These are phyloP conservation scores for Fusarium sp. DNA, from an alignment of 2,329 filamentous ascomycete species.

Conservation along the genomic window DNA sequence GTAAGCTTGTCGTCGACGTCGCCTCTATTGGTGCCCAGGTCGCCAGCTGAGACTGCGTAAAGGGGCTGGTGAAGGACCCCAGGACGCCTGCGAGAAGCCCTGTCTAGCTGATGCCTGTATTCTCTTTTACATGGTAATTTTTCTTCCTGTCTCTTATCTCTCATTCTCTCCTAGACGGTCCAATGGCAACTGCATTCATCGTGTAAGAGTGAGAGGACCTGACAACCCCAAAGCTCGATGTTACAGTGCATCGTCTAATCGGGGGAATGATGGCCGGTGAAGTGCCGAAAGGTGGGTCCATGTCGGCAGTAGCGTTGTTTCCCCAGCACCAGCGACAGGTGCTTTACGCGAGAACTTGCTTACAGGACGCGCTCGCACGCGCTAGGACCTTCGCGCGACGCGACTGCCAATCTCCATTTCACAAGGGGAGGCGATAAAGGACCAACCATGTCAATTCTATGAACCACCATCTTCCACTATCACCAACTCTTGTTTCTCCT, in stretches of 20 bases:
- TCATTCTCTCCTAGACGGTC: not conserved
- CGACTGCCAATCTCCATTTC: conserved; percentile 20
- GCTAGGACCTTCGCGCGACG: conserved; percentile 26
- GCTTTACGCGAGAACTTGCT: conserved; percentile 38
- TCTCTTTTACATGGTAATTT: no score
- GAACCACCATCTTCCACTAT: conserved; percentile 6
- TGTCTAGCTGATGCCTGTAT: no score
- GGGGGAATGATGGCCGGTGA: not conserved
- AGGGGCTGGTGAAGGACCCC: no score
- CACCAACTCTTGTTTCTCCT: conserved; percentile 8
- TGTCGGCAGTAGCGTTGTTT: conserved; percentile 18
- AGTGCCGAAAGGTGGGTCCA: not conserved
- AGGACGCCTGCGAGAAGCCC: no score
- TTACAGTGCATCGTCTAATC: not conserved
- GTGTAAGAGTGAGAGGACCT: no score
- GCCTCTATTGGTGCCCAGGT: no score
- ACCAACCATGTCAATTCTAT: conserved; percentile 1
- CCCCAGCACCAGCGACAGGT: conserved; percentile 12
- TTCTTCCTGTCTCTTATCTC: no score
- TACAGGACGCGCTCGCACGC: conserved; percentile 32
- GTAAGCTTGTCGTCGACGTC: no score
- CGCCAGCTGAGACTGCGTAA: no score
- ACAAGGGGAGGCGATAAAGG: not conserved
- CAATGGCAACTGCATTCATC: not conserved
- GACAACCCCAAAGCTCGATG: no score